phyloP scores from a whole-genome alignment of 78 protist species.

The Dictyostelium capitatum region DNA sequence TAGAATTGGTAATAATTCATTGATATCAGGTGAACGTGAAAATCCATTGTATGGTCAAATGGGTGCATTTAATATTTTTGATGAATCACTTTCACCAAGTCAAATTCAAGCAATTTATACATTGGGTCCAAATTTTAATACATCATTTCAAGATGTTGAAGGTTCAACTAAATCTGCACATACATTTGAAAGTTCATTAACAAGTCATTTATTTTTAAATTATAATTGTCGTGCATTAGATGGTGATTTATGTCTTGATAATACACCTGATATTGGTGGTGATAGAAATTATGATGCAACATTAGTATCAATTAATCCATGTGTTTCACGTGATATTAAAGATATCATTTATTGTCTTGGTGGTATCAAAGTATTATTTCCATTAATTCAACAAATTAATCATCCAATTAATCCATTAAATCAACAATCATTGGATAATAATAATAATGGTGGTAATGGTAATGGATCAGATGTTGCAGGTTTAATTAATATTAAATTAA shows the following conservation, averaged over 20 bases:
- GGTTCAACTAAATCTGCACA: slow-evolving; percentile 12
- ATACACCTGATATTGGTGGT: slow-evolving; percentile 55
- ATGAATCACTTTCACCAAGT: slow-evolving; percentile 49
- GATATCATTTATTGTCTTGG: slow-evolving; percentile 78
- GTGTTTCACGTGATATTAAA: slow-evolving; percentile 68
- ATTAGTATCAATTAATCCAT: slow-evolving; percentile 64
- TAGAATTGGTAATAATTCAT: slow-evolving; percentile 46
- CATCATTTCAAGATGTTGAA: slow-evolving; percentile 64
- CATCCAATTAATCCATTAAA: background rate
- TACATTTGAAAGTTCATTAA: slow-evolving; percentile 31
- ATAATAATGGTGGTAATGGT: background rate
- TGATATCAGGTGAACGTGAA: slow-evolving; percentile 1
- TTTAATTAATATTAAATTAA: slow-evolving; percentile 13
- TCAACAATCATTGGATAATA: too few species aligned
- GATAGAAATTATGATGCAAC: slow-evolving; percentile 69
- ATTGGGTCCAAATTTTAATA: slow-evolving; percentile 65
- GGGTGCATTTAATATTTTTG: slow-evolving; percentile 77
- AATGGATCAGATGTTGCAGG: background rate
- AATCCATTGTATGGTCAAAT: slow-evolving; percentile 74
- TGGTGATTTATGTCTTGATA: slow-evolving; percentile 76
- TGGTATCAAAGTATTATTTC: slow-evolving; percentile 71
- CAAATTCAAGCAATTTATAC: slow-evolving; percentile 57
- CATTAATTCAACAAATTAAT: slow-evolving; percentile 50
- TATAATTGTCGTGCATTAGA: slow-evolving; percentile 78
- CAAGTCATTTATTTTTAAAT: slow-evolving; percentile 49